Evolutionary conservation across 805 yeast species (phyloP), one percentile per base, ranked within the genome.

Genomic region (Candida orba): DNA sequence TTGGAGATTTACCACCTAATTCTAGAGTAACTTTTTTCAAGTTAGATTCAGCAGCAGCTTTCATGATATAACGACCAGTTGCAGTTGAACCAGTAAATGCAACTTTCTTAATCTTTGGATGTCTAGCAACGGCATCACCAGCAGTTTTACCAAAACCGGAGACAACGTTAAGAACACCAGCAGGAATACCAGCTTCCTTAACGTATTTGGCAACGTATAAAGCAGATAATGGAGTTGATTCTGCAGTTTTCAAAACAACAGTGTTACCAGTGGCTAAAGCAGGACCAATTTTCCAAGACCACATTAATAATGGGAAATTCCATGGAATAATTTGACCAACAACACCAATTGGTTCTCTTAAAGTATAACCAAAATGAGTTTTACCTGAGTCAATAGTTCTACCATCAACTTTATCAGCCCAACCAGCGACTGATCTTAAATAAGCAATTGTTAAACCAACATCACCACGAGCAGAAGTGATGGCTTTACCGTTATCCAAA

Each of bases 61-160:
- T 45, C 43, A 45, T 39, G 23, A 45, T 30, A 34, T 42, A 40
- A 39, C 48, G 48, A 34, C 48, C 48, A 25, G 48, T 45, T 20
- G 45, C 41, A n/a, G 48, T 45, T 18, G 48, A 45, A 34, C 48
- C 48, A 24, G 48, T 45, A 34, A 45, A 45, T 33, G 48, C 48
- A 37, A 45, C 48, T 27, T 45, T 45, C 40, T 45, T 45, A 34
- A 45, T 45, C 23, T 25, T 45, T 35, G 33, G 33, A 34, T 45
- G 48, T 42, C 48, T 42, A n/a, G 48, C 48, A 22, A 45, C 39
- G 17, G 48, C 48, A 37, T 45, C 48, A 45, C 48, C 48, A 8
- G 45, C 48, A 34, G 48, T 45, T 40, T 45, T 45, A 42, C 48
- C 48, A 29, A 45, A 45, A 36, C 48, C 48, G n/a, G 48, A 45